Percentiles rank a stretch among this genome's conserved stretches.
These are phyloP conservation scores for Volvox reticuliferus DNA, from an alignment of 139 green algal species.

Conservation along the genomic window DNA sequence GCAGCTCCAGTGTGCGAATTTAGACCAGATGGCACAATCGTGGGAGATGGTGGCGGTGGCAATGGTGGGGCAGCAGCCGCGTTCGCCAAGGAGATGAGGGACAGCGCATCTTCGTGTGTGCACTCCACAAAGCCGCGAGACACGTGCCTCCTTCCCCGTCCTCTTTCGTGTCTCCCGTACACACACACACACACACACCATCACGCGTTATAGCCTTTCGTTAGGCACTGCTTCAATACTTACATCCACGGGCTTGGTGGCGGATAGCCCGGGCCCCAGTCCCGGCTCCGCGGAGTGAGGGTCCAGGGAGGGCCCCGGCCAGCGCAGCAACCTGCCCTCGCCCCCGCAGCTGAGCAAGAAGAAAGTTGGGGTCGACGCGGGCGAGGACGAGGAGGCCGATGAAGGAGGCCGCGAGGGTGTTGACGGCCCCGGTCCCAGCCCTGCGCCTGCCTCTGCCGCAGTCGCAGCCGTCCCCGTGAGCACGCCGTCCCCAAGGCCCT, in stretches of 20 bases:
- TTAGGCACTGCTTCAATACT: not conserved
- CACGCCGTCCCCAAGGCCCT: not conserved
- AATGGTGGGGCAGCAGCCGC: no score
- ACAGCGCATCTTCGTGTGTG: no score
- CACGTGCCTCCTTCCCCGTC: no score
- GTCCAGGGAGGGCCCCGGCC: conserved; percentile 36
- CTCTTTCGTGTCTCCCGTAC: not conserved
- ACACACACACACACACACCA: not conserved
- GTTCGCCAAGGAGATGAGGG: no score
- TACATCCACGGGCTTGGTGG: conserved; percentile 16
- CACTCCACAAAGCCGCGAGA: not conserved
- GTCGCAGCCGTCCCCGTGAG: not conserved
- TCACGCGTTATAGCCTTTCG: not conserved
- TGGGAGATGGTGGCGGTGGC: no score
- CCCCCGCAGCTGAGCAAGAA: conserved; percentile 52
- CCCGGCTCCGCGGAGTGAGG: not conserved
- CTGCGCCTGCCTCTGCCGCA: not conserved
- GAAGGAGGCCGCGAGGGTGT: no score
- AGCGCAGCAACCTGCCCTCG: conserved; percentile 52
- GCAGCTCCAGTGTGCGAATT: no score
- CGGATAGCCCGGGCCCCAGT: not conserved
- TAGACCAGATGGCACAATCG: no score
- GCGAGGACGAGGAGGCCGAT: not conserved
- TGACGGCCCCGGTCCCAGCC: not conserved
- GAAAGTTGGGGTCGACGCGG: not conserved